Percentiles rank a stretch among this genome's conserved stretches.
Conservation (phyloP, 345 rosid species). For the Dipteronia dyeriana region DNA sequence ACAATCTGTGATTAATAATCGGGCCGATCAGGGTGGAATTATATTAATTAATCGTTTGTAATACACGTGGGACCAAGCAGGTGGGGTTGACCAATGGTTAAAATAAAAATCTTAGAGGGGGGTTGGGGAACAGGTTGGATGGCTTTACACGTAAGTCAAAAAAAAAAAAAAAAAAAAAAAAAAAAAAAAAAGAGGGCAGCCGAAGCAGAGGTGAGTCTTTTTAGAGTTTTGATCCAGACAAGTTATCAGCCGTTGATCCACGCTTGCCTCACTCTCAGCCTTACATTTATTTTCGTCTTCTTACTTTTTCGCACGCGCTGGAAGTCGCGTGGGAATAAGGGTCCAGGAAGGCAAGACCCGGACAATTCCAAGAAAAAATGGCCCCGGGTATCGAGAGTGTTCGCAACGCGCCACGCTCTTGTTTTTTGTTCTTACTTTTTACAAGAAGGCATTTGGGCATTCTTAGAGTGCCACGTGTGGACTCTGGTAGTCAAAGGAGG, state of each 20-base stretch:
- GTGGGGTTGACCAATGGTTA: constrained; percentile 5
- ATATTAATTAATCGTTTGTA: no score
- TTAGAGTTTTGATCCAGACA: constrained; percentile 4
- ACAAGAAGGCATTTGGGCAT: no score
- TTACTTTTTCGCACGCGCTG: constrained; percentile 3
- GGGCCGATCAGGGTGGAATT: no score
- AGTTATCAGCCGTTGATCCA: constrained; percentile 1
- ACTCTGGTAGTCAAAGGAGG: neutral
- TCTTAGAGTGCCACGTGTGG: neutral
- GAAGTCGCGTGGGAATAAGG: neutral
- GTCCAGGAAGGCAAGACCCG: neutral
- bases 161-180: no score
- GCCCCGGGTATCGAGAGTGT: constrained; percentile 10
- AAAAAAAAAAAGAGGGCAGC: no score
- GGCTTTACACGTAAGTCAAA: constrained; percentile 7
- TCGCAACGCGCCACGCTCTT: neutral
- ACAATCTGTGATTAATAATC: no score
- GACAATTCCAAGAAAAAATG: neutral
- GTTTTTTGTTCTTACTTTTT: no score
- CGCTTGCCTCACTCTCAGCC: neutral
- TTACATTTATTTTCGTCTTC: neutral
- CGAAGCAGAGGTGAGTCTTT: no score
- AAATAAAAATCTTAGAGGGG: no score
- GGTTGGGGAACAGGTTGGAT: constrained; percentile 45
- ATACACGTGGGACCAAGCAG: neutral